Percentiles rank a stretch among this genome's conserved stretches.
Evolutionary conservation across 352 stramenopile genomes (phyloP).

Genomic region (Pythium myriotylum): DNA sequence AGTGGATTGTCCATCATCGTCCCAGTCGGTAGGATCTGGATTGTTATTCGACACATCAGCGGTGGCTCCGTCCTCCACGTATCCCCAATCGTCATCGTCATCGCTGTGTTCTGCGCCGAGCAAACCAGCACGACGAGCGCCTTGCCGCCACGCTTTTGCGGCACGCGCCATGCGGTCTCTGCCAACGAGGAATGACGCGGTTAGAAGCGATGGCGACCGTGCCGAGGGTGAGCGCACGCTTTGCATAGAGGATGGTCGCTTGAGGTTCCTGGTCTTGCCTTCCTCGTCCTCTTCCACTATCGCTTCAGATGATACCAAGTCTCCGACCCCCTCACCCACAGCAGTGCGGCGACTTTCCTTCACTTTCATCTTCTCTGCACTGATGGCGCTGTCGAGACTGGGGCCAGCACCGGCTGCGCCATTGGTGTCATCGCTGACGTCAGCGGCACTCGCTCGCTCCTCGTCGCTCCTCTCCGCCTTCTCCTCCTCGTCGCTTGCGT

Average conservation of each 20-base stretch:
- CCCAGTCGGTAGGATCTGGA: neutral
- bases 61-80: constrained; percentile 9
- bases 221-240: constrained; percentile 10
- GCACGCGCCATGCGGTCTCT: constrained; percentile 22
- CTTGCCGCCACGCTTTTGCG: constrained; percentile 17
- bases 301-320: neutral
- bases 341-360: neutral
- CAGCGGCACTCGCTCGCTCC: no score
- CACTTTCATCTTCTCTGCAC: neutral
- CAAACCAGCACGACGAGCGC: constrained; percentile 15
- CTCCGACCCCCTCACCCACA: no score
- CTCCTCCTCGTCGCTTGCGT: neutral
- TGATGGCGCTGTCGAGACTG: neutral
- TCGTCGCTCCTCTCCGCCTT: constrained; percentile 1
- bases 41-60: constrained; percentile 19
- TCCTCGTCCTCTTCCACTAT: constrained; percentile 5
- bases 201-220: constrained; percentile 4
- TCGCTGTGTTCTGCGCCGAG: constrained; percentile 12
- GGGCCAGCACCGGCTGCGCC: neutral
- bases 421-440: no score
- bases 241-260: neutral
- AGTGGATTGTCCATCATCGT: neutral
- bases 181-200: constrained; percentile 10
- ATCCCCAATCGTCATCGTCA: neutral
- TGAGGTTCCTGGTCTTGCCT: neutral